Base-by-base conservation (phyloP, 805 yeast genomes). In the Novakomyces olei region DNA sequence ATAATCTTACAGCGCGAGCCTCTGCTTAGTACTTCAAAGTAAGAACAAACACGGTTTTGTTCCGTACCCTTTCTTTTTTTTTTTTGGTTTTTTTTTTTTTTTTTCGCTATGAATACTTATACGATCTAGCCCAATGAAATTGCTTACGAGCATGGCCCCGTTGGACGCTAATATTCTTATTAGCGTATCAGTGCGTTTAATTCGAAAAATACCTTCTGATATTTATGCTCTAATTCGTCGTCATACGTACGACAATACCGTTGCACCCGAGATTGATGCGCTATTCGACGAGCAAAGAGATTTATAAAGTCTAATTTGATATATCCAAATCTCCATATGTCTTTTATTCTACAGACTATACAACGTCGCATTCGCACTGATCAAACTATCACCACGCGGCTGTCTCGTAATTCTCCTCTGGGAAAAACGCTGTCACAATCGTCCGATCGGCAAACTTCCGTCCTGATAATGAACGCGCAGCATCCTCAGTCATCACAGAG, bases 101-200 rank as follows among this genome's bases (percentile, higher is more conserved):
- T n/a, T 27, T 20, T 2, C 10, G 4, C 17, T 27, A 17, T 27
- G 19, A 19, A 10, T 20, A 14, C 18, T 4, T 20, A 17, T 17
- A 27, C 30, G 6, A 5, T 15, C 4, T 15, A 40, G 53, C 32
- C 94, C 94, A 8, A 80, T 80, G 79, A 59, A 69, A 27, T 48
- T 76, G 14, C 51, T 81, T 32, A 56, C 92, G 34, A 74, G 69
- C 36, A 68, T 79, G 39, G 92, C 93, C 0, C 55, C 55, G 2
- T 53, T 81, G 36, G 68, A 73, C 34, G 77, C 83, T 9, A 66
- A 65, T 36, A 79, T 75, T 41, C 67, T 79, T 28, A 76, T 79
- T 17, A 74, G 76, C 43, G 54, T 81, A 15, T 74, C 85, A 27
- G 63, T 81, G 26, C 78, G 88, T 33, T 76, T 80, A 41, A 65